A percentile compares a stretch with the other conserved stretches of the same genome.
Evolutionary conservation across 2,329 filamentous ascomycete genomes (phyloP).

Genomic region (Aspergillus pseudotamarii): DNA sequence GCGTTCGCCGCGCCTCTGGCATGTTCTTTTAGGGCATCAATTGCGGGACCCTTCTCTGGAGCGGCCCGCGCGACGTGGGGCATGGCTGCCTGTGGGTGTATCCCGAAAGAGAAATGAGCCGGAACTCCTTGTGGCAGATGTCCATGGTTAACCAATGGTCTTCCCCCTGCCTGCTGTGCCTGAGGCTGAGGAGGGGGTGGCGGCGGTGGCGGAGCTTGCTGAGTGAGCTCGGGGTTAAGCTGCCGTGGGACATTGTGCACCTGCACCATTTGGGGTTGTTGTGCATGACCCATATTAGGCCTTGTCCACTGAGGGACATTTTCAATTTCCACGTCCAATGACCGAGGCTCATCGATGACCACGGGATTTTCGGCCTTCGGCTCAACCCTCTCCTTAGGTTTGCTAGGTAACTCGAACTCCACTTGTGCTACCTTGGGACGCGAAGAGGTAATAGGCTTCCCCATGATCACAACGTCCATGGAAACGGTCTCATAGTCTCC

Average conservation of each 20-base stretch:
- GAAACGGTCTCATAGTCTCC: slow-evolving; percentile 35
- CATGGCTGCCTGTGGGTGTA: slow-evolving; percentile 2
- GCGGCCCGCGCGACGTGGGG: slow-evolving; percentile 3
- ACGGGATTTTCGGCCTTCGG: slow-evolving; percentile 7
- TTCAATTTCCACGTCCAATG: slow-evolving; percentile 1
- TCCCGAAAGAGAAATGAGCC: neutral
- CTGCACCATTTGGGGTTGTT: slow-evolving; percentile 1
- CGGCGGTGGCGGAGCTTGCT: slow-evolving; percentile 11
- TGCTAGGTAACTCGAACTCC: slow-evolving; percentile 16
- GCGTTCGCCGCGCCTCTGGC: neutral
- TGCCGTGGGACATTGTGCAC: slow-evolving; percentile 4
- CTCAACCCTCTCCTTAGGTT: slow-evolving; percentile 13
- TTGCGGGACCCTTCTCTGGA: slow-evolving; percentile 3
- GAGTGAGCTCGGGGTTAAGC: slow-evolving; percentile 13
- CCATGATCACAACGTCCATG: slow-evolving; percentile 39
- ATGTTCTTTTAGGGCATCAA: slow-evolving; percentile 7
- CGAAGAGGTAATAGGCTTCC: slow-evolving; percentile 26
- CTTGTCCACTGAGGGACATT: neutral
- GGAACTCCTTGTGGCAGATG: slow-evolving; percentile 9
- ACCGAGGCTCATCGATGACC: slow-evolving; percentile 9
- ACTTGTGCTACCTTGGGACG: slow-evolving; percentile 20
- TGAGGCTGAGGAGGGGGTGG: slow-evolving; percentile 11
- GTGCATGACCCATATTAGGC: slow-evolving; percentile 7
- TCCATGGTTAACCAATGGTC: slow-evolving; percentile 10
- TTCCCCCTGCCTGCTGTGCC: slow-evolving; percentile 4